Evolutionary conservation across 1,284 basidiomycete species (phyloP).

Genomic region (Apiotrichum brassicae): DNA sequence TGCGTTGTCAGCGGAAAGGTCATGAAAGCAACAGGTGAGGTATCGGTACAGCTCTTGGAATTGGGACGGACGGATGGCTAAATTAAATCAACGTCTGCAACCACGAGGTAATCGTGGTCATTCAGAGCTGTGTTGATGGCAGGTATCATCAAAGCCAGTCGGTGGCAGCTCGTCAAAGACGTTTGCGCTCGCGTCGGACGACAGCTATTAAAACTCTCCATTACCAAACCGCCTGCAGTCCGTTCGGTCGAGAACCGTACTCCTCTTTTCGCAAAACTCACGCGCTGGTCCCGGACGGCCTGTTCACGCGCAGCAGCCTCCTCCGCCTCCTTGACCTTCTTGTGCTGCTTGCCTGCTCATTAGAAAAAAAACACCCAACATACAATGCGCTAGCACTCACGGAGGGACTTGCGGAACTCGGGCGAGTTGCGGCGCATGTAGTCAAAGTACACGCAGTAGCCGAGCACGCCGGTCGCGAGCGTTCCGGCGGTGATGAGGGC

Average conservation of each 20-base stretch:
- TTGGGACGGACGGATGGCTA: not conserved
- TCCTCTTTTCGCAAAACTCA: conserved; percentile 2
- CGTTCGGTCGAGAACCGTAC: too few relatives aligned
- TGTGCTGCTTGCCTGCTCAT: conserved; percentile 74
- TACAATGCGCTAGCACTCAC: conserved; percentile 52
- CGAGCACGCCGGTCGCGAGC: conserved; percentile 58
- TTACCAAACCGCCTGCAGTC: too few relatives aligned
- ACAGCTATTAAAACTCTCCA: too few relatives aligned
- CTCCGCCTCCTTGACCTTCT: conserved; percentile 57
- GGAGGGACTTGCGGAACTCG: conserved; percentile 79
- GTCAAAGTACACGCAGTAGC: conserved; percentile 90
- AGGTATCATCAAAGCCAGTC: too few relatives aligned
- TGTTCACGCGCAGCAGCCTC: conserved; percentile 56
- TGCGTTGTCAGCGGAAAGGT: conserved; percentile 7
- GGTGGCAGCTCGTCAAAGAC: too few relatives aligned
- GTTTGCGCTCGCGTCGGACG: too few relatives aligned
- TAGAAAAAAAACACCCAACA: too few relatives aligned
- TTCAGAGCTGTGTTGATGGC: too few relatives aligned
- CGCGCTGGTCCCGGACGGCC: conserved; percentile 17
- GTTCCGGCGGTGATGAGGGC: conserved; percentile 60
- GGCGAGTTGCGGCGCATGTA: conserved; percentile 83
- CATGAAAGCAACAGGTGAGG: not conserved
- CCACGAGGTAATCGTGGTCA: too few relatives aligned
- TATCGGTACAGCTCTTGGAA: not conserved
- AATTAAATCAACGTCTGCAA: not conserved